Percentiles rank a stretch among this genome's conserved stretches.
These are phyloP conservation scores for Exophiala sideris DNA, from an alignment of 2,329 filamentous ascomycete genomes.

Conservation along the genomic window DNA sequence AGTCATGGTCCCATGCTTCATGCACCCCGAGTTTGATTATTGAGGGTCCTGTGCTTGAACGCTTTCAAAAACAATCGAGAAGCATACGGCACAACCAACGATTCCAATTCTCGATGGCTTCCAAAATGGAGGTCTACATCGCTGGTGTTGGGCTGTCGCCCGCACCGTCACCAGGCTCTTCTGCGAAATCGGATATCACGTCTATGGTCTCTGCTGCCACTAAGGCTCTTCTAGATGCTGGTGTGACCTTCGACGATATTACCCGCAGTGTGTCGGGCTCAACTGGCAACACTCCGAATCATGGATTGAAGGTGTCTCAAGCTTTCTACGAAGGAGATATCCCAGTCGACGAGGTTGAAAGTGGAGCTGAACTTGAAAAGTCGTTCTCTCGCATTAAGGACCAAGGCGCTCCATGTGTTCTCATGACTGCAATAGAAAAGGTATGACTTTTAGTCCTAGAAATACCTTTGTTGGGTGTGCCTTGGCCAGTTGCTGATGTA, in stretches of 20 bases:
- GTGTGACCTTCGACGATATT: slow-evolving; percentile 30
- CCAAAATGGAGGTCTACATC: not conserved
- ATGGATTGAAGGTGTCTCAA: not conserved
- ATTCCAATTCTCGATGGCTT: not conserved
- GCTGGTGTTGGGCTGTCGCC: not conserved
- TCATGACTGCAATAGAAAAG: not conserved
- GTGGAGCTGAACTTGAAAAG: not conserved
- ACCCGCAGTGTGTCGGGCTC: not conserved
- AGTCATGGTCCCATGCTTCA: too few relatives aligned
- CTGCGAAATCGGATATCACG: not conserved
- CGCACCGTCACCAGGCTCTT: not conserved
- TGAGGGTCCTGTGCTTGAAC: too few relatives aligned
- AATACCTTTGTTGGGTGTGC: too few relatives aligned
- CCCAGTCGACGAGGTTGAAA: not conserved
- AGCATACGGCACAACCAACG: too few relatives aligned
- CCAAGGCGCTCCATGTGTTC: not conserved
- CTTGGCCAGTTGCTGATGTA: not conserved
- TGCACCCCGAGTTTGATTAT: too few relatives aligned
- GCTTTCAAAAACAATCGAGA: too few relatives aligned
- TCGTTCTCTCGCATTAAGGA: not conserved
- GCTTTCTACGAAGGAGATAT: not conserved
- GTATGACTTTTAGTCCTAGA: too few relatives aligned
- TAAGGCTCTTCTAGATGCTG: slow-evolving; percentile 30
- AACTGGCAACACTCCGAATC: too few relatives aligned
- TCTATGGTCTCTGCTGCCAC: slow-evolving; percentile 22